Evolutionary conservation across 768 basidiomycete genomes (phyloP).

Genomic region (Termitomyces sp.): DNA sequence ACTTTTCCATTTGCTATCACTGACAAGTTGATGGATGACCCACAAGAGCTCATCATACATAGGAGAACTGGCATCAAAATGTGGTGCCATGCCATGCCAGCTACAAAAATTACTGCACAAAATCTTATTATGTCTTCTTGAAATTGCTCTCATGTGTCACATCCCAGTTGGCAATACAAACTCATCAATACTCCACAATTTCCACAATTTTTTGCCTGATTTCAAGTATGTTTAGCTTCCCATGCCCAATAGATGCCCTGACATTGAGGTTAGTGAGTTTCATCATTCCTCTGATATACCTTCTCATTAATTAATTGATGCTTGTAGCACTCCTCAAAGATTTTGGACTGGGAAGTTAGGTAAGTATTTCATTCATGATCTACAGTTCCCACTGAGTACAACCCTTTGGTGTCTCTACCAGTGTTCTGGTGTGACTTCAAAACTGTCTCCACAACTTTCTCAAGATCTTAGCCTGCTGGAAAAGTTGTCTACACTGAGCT

Average conservation of each 20-base stretch:
- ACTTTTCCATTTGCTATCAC: slow-evolving; percentile 72
- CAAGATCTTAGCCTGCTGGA: no score
- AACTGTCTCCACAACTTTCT: no score
- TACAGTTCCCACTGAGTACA: no score
- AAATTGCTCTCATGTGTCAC: neutral
- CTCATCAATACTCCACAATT: slow-evolving; percentile 60
- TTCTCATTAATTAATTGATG: neutral
- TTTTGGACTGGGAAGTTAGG: slow-evolving; percentile 8
- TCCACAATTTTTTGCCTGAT: no score
- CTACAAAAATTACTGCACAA: slow-evolving; percentile 66
- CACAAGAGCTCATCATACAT: slow-evolving; percentile 49
- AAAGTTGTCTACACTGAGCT: no score
- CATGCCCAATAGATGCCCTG: slow-evolving; percentile 53
- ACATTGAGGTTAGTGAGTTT: slow-evolving; percentile 25
- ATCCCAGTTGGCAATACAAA: slow-evolving; percentile 56
- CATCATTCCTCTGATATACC: neutral
- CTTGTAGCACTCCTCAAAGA: slow-evolving; percentile 14
- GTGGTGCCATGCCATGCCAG: slow-evolving; percentile 54
- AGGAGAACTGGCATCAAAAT: slow-evolving; percentile 61
- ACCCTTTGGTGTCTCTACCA: no score
- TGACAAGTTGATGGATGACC: slow-evolving; percentile 56
- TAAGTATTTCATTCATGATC: neutral
- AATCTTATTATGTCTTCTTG: neutral
- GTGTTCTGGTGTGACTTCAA: no score
- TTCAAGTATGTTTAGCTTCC: slow-evolving; percentile 57